Base-by-base conservation (phyloP, 2,329 filamentous ascomycete species). In the Epichloe festucae region DNA sequence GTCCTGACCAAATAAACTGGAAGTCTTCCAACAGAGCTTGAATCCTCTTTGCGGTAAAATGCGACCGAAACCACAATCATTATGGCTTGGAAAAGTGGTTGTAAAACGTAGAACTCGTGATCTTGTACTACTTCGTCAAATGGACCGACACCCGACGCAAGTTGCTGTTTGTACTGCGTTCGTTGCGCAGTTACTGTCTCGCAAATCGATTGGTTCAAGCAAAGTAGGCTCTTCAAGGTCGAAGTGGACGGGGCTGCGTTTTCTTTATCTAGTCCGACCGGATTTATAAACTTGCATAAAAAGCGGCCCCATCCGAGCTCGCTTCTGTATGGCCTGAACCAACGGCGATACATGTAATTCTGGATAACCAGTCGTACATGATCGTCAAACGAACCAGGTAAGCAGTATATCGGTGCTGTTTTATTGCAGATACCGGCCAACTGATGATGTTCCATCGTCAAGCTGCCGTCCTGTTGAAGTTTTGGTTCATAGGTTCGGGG, bases 291-390 rank as follows among this genome's bases (percentile, higher is more conserved):
- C 19, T 52, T 50, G 53, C 53, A 54, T 34, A 54, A 35, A 43
- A 52, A 52, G 15, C 53, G 53, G 7, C 1, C 21, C 12, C 21
- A 34, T 21, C 50, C 53, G 31, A 54, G 50, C 34, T 54, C 50
- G 50, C 50, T 54, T 40, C 38, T 39, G n/a, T 52, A 54, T 15
- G 50, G 50, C 15, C 23, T 43, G 34, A 54, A 54, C 52, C 52
- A 54, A 12, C 47, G 47, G 5, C 36, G 36, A 23, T 49, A 49
- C 10, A 50, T 36, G 31, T 44, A 50, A 23, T 44, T 45, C 6
- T 45, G 42, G 6, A 45, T 15, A n/a, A 31, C 19, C 4, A 45
- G 21, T 21, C 7, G 5, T n/a, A 45, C 1, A 31, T 6, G n/a
- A 10, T 8, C 1, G 5, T 5, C n/a, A 17, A 15, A 19, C 3